A percentile compares a stretch with the other conserved stretches of the same genome.
Conservation (phyloP, 345 rosid species). For the Gossypium rotundifolium region DNA sequence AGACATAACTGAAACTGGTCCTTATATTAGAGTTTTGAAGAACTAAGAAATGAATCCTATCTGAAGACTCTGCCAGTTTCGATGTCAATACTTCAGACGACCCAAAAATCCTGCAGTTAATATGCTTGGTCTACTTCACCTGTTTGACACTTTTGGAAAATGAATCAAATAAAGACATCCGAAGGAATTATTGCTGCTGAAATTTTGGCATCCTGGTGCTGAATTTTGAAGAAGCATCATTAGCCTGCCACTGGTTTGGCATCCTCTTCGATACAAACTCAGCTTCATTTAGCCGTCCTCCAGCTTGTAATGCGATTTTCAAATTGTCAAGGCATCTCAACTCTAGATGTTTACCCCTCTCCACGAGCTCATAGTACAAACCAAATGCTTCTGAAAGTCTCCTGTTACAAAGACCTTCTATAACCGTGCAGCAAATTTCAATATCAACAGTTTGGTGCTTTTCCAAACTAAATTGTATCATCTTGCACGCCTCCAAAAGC, state of each 20-base stretch:
- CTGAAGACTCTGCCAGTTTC: background rate
- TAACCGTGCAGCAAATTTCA: slow-evolving; percentile 35
- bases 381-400: slow-evolving; percentile 58
- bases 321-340: slow-evolving; percentile 50
- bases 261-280: slow-evolving; percentile 61
- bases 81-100: background rate
- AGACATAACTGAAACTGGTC: background rate
- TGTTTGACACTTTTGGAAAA: background rate
- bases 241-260: slow-evolving; percentile 16
- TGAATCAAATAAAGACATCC: background rate
- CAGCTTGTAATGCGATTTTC: slow-evolving; percentile 45
- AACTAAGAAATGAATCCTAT: background rate
- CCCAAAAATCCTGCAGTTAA: background rate
- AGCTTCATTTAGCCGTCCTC: slow-evolving; percentile 47
- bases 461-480: slow-evolving; percentile 55
- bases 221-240: slow-evolving; percentile 1
- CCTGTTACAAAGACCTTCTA: slow-evolving; percentile 58
- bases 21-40: background rate
- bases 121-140: background rate
- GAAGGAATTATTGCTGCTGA: background rate
- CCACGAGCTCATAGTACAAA: slow-evolving; percentile 61
- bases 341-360: slow-evolving; percentile 41
- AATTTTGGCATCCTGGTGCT: background rate
- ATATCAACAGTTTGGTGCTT: slow-evolving; percentile 39
- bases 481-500: slow-evolving; percentile 44